Evolutionary conservation across 108 stramenopile genomes (phyloP).

Genomic region (Ochromonas danica): DNA sequence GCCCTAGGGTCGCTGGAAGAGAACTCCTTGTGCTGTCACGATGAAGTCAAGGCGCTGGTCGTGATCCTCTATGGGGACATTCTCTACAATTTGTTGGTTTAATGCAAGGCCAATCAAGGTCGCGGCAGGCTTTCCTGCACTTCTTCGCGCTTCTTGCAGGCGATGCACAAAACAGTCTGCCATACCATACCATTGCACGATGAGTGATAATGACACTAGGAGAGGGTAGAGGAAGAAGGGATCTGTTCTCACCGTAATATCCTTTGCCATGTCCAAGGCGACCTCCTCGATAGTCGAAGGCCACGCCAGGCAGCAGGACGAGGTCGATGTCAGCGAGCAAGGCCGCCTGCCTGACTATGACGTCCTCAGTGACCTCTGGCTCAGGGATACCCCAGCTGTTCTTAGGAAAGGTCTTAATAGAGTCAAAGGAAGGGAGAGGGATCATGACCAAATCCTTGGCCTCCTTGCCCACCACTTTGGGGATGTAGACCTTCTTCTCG

Average conservation of each 20-base stretch:
- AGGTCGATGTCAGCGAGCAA: constrained; percentile 40
- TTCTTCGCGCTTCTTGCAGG: neutral
- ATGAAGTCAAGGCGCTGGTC: too few relatives aligned
- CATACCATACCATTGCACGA: neutral
- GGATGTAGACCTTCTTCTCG: neutral
- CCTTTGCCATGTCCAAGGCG: constrained; percentile 54
- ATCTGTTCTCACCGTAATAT: constrained; percentile 41
- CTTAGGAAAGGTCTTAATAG: constrained; percentile 49
- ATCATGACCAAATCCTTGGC: constrained; percentile 52
- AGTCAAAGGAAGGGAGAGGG: constrained; percentile 40
- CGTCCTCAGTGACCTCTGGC: constrained; percentile 30
- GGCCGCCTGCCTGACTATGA: too few relatives aligned
- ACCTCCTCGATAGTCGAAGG: constrained; percentile 48
- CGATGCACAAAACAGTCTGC: neutral
- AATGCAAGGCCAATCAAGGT: neutral
- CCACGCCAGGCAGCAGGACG: constrained; percentile 47
- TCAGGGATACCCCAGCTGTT: constrained; percentile 58
- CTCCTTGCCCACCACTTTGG: constrained; percentile 35
- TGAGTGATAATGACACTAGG: neutral
- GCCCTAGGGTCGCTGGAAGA: too few relatives aligned
- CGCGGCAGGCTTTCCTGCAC: neutral
- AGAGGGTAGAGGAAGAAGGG: neutral
- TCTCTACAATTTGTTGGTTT: neutral
- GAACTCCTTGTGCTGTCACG: too few relatives aligned
- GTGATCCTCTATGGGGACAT: neutral